Percentiles rank a stretch among this genome's conserved stretches.
Evolutionary conservation across 768 basidiomycete species (phyloP).

Genomic region (Tylopilus subfusipes): DNA sequence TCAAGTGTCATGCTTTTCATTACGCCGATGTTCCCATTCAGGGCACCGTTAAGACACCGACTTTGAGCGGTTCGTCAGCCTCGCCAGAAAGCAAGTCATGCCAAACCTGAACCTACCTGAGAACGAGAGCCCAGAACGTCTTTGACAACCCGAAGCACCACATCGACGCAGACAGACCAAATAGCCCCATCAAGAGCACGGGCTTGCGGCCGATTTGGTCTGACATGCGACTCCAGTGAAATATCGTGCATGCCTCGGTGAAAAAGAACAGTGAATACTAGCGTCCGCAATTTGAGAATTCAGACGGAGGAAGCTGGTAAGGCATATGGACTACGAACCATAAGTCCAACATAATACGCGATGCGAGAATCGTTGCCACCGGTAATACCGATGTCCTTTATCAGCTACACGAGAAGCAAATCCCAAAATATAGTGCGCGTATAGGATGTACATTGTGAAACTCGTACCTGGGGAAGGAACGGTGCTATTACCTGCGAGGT

Average conservation of each 20-base stretch:
- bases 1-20: constrained; percentile 46
- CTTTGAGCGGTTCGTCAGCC: constrained; percentile 19
- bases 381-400: constrained; percentile 35
- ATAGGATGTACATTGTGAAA: background rate
- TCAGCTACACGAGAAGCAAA: constrained; percentile 15
- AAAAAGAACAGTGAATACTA: constrained; percentile 50
- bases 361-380: constrained; percentile 43
- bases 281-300: background rate
- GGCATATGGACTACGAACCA: constrained; percentile 33
- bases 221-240: constrained; percentile 49
- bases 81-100: background rate
- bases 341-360: constrained; percentile 46
- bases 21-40: constrained; percentile 56
- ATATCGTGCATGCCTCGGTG: constrained; percentile 45
- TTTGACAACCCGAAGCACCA: constrained; percentile 46
- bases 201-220: constrained; percentile 50
- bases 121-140: constrained; percentile 41
- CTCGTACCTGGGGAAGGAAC: constrained; percentile 57
- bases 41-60: constrained; percentile 44
- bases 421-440: background rate
- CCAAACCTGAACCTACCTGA: constrained; percentile 31
- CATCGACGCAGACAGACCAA: constrained; percentile 46
- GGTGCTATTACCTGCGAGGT: constrained; percentile 73
- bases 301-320: background rate
- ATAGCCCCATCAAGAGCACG: constrained; percentile 42